Percentiles rank a stretch among this genome's conserved stretches.
Conservation (phyloP, 768 basidiomycete genomes). For the Kwoniella sp. region DNA sequence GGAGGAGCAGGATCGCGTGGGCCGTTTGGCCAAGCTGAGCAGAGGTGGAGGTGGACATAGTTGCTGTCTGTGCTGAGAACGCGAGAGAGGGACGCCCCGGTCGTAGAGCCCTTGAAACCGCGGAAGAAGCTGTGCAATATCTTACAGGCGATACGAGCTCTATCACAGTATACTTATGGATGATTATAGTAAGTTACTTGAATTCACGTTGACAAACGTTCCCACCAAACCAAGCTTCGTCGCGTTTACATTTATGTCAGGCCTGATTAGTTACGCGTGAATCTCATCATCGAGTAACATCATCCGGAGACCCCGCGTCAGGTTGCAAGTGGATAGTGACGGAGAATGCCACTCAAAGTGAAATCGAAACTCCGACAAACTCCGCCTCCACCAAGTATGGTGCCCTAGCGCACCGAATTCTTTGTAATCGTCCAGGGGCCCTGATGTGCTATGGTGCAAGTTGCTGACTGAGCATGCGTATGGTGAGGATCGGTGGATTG, state of each 20-base stretch:
- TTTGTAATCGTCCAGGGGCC: constrained; percentile 1
- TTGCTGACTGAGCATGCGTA: neutral
- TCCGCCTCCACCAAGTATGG: constrained; percentile 9
- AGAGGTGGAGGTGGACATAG: neutral
- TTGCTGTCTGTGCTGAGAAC: too few relatives aligned
- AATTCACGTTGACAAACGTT: too few relatives aligned
- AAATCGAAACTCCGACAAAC: constrained; percentile 30
- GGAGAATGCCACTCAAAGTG: neutral
- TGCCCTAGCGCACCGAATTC: neutral
- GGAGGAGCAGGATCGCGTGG: constrained; percentile 38
- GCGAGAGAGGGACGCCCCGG: too few relatives aligned
- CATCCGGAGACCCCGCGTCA: constrained; percentile 7
- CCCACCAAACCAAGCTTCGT: too few relatives aligned
- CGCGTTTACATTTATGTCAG: too few relatives aligned
- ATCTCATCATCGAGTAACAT: too few relatives aligned
- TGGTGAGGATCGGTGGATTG: neutral
- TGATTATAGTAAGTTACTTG: too few relatives aligned
- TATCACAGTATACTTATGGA: too few relatives aligned
- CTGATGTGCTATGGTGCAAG: neutral
- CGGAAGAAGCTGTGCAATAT: too few relatives aligned
- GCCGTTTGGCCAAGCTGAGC: neutral
- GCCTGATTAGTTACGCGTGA: too few relatives aligned
- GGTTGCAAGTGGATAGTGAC: neutral
- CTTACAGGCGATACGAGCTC: too few relatives aligned
- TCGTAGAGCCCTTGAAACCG: too few relatives aligned